Conservation (phyloP, 2,329 filamentous ascomycete genomes). For the Thielaviopsis populi region DNA sequence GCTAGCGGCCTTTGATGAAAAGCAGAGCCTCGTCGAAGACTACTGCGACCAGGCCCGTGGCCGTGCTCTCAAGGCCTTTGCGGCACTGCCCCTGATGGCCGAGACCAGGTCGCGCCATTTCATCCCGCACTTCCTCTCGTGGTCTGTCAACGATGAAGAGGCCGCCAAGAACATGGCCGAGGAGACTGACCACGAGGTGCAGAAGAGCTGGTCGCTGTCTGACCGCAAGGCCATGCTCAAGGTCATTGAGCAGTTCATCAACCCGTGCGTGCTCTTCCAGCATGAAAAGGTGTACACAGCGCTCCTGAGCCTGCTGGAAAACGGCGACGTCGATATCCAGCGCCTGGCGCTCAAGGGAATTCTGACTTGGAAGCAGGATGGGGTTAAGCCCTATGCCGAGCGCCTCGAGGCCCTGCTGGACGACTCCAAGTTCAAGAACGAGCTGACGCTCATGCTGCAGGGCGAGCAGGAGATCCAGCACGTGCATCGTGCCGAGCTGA, state of each 20-base stretch:
- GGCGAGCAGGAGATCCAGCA: slow-evolving; percentile 57
- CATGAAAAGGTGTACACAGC: slow-evolving; percentile 61
- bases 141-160: slow-evolving; percentile 46
- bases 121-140: slow-evolving; percentile 72
- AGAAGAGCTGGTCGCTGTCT: slow-evolving; percentile 50
- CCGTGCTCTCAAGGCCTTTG: slow-evolving; percentile 67
- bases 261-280: slow-evolving; percentile 71
- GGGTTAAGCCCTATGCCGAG: slow-evolving; percentile 64
- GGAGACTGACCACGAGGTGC: slow-evolving; percentile 26
- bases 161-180: slow-evolving; percentile 23
- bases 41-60: slow-evolving; percentile 46
- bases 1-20: slow-evolving; percentile 46
- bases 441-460: slow-evolving; percentile 77
- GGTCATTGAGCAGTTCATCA: slow-evolving; percentile 71
- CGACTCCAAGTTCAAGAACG: slow-evolving; percentile 81
- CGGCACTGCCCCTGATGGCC: slow-evolving; percentile 56
- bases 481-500: slow-evolving; percentile 56
- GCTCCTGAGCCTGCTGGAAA: slow-evolving; percentile 60
- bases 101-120: slow-evolving; percentile 76
- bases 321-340: slow-evolving; percentile 83
- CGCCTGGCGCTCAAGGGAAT: slow-evolving; percentile 71
- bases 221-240: slow-evolving; percentile 74
- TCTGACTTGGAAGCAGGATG: slow-evolving; percentile 73
- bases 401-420: slow-evolving; percentile 77
- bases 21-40: slow-evolving; percentile 40